phyloP scores from a whole-genome alignment of 495 filamentous ascomycete species.

The Hypoxylon perforatum region DNA sequence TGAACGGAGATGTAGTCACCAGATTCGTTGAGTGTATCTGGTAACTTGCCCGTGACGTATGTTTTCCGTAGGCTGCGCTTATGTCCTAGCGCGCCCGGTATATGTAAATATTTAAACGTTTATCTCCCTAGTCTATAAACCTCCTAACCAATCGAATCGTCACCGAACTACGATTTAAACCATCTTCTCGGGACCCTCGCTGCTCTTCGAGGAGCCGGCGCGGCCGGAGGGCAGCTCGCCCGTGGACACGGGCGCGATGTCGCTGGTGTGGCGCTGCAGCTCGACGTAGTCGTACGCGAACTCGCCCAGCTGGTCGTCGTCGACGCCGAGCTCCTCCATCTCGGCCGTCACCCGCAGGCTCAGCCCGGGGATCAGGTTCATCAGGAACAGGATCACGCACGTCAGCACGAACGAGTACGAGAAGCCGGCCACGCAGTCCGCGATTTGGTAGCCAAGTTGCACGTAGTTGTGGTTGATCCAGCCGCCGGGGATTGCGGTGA shows the following conservation, averaged over 20 bases:
- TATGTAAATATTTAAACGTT: background rate
- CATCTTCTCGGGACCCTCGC: slow-evolving; percentile 44
- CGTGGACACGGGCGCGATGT: slow-evolving; percentile 31
- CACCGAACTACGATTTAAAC: slow-evolving; percentile 12
- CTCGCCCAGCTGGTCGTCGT: slow-evolving; percentile 85
- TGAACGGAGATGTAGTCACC: no score
- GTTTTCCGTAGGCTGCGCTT: background rate
- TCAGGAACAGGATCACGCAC: slow-evolving; percentile 78
- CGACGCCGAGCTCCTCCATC: slow-evolving; percentile 80
- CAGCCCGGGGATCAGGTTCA: slow-evolving; percentile 80
- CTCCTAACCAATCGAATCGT: background rate
- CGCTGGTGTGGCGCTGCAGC: slow-evolving; percentile 74
- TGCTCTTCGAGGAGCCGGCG: slow-evolving; percentile 75
- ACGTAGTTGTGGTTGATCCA: slow-evolving; percentile 83
- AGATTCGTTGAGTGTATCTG: background rate
- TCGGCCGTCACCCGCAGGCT: slow-evolving; percentile 77
- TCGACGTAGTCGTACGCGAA: slow-evolving; percentile 90
- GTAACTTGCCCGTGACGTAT: background rate
- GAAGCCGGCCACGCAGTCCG: slow-evolving; percentile 77
- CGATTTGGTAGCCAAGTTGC: slow-evolving; percentile 81
- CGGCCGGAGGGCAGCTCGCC: slow-evolving; percentile 66
- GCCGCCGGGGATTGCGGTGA: slow-evolving; percentile 70
- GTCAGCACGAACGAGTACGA: slow-evolving; percentile 83
- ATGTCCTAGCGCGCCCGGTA: background rate
- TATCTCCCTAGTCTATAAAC: background rate